Conservation (phyloP, 306 rosid species). For the Pyrus communis region DNA sequence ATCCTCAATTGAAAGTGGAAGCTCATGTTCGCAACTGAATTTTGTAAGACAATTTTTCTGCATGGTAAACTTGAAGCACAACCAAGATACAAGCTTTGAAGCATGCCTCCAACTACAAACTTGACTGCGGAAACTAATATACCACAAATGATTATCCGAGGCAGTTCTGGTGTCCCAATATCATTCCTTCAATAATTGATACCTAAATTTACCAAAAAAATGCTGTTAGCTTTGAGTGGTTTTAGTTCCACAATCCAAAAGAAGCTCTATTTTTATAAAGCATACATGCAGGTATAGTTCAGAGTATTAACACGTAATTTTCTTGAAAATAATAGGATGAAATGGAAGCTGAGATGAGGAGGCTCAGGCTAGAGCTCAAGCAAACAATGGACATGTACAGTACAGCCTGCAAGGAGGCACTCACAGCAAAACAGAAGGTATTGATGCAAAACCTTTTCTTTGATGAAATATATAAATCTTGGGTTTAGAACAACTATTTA, state of each 20-base stretch:
- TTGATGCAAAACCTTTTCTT: neutral
- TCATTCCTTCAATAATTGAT: neutral
- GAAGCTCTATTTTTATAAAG: neutral
- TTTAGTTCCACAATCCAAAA: neutral
- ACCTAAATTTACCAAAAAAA: neutral
- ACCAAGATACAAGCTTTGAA: neutral
- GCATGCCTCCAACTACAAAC: neutral
- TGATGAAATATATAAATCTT: neutral
- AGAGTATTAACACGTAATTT: neutral
- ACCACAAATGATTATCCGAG: neutral
- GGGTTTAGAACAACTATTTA: neutral
- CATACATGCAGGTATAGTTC: neutral
- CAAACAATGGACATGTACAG: slow-evolving; percentile 83
- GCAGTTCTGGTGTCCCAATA: neutral
- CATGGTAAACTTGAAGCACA: neutral
- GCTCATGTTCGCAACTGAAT: slow-evolving; percentile 13
- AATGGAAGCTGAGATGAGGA: slow-evolving; percentile 79
- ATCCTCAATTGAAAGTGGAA: slow-evolving; percentile 37
- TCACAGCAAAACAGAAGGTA: slow-evolving; percentile 63
- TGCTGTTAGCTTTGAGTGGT: neutral
- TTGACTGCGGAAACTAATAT: neutral
- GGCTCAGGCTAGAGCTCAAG: slow-evolving; percentile 70
- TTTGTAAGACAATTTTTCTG: slow-evolving; percentile 23
- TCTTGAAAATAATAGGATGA: slow-evolving; percentile 45
- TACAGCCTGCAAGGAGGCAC: slow-evolving; percentile 77